Evolutionary conservation across 192 early-diverging fungal species (phyloP).

Genomic region (Polychytrium aggregatum): DNA sequence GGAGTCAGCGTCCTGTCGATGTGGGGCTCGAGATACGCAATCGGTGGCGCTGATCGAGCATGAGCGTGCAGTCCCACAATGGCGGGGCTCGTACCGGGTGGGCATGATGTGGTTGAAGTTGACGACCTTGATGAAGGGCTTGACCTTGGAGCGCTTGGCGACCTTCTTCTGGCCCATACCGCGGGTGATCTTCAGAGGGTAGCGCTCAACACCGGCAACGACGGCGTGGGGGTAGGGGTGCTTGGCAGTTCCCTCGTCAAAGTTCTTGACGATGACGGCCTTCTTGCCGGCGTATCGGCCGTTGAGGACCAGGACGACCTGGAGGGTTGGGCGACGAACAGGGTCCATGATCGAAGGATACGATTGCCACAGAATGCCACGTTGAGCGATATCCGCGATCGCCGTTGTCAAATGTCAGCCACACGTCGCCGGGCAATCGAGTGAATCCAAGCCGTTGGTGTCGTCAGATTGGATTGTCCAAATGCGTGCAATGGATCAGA

Average conservation of each 20-base stretch:
- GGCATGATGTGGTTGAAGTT: constrained; percentile 99
- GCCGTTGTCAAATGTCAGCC: neutral
- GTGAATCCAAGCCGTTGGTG: too few species aligned
- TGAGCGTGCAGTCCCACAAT: neutral
- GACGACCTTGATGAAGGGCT: constrained; percentile 97
- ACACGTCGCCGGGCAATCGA: neutral
- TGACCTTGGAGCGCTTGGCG: constrained; percentile 92
- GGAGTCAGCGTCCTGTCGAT: too few species aligned
- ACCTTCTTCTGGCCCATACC: constrained; percentile 91
- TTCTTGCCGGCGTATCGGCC: constrained; percentile 99
- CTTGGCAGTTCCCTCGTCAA: constrained; percentile 95
- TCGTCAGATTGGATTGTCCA: too few species aligned
- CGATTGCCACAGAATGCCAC: neutral
- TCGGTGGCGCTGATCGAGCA: too few species aligned
- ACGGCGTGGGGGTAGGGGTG: constrained; percentile 96
- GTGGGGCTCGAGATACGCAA: too few species aligned
- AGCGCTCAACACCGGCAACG: constrained; percentile 94
- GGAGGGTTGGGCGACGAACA: constrained; percentile 5
- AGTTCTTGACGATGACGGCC: constrained; percentile 95
- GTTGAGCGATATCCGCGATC: constrained; percentile 1
- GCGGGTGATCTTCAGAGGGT: constrained; percentile 96
- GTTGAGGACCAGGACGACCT: constrained; percentile 97
- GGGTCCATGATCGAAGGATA: neutral
- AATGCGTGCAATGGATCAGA: too few species aligned
- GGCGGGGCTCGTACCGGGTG: constrained; percentile 61